Evolutionary conservation across 169 alveolate genomes (phyloP).

Genomic region (Plasmodium falciparum): DNA sequence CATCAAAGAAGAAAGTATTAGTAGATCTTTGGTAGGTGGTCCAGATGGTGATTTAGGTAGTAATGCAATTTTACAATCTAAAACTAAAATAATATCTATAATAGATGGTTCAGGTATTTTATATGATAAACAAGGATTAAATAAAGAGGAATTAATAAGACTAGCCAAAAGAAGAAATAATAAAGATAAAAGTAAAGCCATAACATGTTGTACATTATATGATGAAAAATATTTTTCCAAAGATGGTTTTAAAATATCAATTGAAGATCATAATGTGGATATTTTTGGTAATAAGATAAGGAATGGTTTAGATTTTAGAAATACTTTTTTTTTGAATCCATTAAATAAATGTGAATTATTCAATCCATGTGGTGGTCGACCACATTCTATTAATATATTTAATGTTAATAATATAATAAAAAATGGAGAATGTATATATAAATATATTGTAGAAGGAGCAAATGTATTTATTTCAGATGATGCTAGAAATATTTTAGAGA

Average conservation of each 20-base stretch:
- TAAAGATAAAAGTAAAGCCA: constrained; percentile 7
- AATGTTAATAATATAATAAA: constrained; percentile 83
- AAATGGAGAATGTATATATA: constrained; percentile 81
- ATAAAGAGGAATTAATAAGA: constrained; percentile 84
- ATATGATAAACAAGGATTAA: constrained; percentile 89
- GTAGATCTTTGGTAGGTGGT: constrained; percentile 90
- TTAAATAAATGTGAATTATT: constrained; percentile 86
- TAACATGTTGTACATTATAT: constrained; percentile 81
- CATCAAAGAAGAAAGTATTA: constrained; percentile 84
- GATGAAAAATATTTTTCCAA: constrained; percentile 79
- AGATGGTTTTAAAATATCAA: constrained; percentile 85
- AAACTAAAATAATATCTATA: constrained; percentile 87
- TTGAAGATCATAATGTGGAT: constrained; percentile 81
- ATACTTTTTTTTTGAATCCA: constrained; percentile 82
- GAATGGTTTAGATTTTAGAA: constrained; percentile 87
- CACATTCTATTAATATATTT: constrained; percentile 86
- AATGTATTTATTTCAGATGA: constrained; percentile 91
- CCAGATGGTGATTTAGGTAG: constrained; percentile 94
- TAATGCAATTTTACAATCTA: constrained; percentile 87
- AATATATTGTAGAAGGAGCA: constrained; percentile 91
- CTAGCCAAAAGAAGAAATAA: constrained; percentile 79
- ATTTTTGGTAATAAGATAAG: constrained; percentile 85
- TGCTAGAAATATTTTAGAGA: constrained; percentile 87
- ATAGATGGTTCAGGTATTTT: constrained; percentile 91
- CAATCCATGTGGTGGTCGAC: constrained; percentile 94